phyloP scores from a whole-genome alignment of 352 stramenopile species.

The Chrysophaeum taylorii region DNA sequence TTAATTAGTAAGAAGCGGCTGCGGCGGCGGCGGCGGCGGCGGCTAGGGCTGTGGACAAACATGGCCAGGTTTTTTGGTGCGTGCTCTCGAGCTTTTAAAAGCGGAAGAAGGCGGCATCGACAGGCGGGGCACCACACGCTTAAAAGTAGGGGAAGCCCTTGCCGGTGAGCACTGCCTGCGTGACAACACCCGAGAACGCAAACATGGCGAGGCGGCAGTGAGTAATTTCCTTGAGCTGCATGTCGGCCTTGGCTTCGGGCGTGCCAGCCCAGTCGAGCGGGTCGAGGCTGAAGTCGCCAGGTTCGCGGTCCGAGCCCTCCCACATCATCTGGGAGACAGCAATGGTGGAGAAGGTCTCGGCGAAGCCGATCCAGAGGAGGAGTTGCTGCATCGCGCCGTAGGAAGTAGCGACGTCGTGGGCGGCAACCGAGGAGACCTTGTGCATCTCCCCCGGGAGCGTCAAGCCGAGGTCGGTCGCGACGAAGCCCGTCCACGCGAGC shows the following conservation, averaged over 20 bases:
- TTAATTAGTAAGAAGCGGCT: too few species aligned
- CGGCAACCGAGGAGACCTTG: background rate
- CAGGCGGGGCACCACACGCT: too few species aligned
- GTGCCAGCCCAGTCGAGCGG: constrained; percentile 31
- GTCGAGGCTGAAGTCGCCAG: constrained; percentile 55
- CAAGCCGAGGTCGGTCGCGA: constrained; percentile 46
- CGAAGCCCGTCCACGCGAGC: constrained; percentile 53
- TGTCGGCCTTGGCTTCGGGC: background rate
- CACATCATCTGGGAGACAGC: constrained; percentile 13
- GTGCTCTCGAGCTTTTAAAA: too few species aligned
- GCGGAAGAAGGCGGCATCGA: too few species aligned
- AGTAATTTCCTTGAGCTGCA: constrained; percentile 59
- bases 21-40: too few species aligned
- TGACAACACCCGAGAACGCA: constrained; percentile 60
- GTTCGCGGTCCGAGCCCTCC: constrained; percentile 2
- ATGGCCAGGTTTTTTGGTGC: too few species aligned
- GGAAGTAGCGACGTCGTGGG: constrained; percentile 34
- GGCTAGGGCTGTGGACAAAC: too few species aligned
- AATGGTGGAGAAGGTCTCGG: constrained; percentile 26
- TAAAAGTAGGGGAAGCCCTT: constrained; percentile 52
- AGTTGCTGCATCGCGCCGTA: constrained; percentile 51
- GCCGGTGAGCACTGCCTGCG: constrained; percentile 64
- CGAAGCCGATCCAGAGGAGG: constrained; percentile 47
- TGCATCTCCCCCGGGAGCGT: constrained; percentile 8
- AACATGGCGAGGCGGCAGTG: constrained; percentile 66